Evolutionary conservation across 305 asterid genomes (phyloP).

Genomic region (Plantago coronopus): DNA sequence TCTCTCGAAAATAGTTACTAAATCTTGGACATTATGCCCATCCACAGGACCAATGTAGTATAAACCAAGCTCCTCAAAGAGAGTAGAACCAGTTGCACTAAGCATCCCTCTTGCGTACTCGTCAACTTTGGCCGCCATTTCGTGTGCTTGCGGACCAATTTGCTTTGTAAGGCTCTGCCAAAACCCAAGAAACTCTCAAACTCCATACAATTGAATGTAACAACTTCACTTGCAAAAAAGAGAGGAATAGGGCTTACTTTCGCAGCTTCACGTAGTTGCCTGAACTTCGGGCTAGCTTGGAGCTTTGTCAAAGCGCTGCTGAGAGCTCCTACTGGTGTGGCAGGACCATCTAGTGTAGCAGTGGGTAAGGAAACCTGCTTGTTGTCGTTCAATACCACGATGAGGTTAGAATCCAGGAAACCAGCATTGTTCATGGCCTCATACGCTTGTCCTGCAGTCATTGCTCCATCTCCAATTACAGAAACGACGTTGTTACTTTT

Average conservation of each 20-base stretch:
- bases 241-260: constrained; percentile 32
- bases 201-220: neutral
- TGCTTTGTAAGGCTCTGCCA: constrained; percentile 57
- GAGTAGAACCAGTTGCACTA: constrained; percentile 66
- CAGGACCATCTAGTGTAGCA: constrained; percentile 68
- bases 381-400: constrained; percentile 60
- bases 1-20: constrained; percentile 51
- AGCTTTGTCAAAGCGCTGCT: constrained; percentile 59
- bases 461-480: constrained; percentile 73
- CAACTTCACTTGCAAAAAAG: neutral
- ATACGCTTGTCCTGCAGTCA: constrained; percentile 81
- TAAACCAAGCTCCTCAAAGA: constrained; percentile 75
- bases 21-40: constrained; percentile 64
- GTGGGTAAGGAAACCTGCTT: constrained; percentile 73
- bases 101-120: constrained; percentile 83
- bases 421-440: constrained; percentile 89
- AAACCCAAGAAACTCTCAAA: neutral
- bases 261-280: constrained; percentile 74
- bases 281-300: constrained; percentile 69
- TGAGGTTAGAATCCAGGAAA: constrained; percentile 57
- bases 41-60: constrained; percentile 86
- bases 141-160: constrained; percentile 71
- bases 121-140: constrained; percentile 73
- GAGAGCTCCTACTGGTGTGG: constrained; percentile 65
- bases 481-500: constrained; percentile 59